Evolutionary conservation across 345 rosid genomes (phyloP), one percentile per base, ranked within the genome.

Genomic region (Rubroshorea leprosula): DNA sequence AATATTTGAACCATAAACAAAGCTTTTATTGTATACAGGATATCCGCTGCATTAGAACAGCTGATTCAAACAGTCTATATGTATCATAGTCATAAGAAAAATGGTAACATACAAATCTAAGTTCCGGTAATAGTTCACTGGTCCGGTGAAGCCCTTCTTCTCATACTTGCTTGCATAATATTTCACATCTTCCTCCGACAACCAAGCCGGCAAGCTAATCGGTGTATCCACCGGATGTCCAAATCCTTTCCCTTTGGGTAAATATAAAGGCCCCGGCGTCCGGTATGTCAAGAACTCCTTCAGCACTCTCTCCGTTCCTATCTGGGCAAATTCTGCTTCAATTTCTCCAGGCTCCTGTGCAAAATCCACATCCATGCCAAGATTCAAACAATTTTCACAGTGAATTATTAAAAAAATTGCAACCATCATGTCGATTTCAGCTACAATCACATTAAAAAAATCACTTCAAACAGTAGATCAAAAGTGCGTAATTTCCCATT

Each of bases 111-210:
- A 86, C 95, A 74, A 60, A 60, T 84, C 79, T 57, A 82, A 12
- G 53, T 74, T 77, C 61, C 95, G 74, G 69, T 90, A 90, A 74
- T 84, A 86, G 81, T 90, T 90, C 11, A 90, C 49, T 13, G 70
- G 74, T 58, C 90, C 83, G 7, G 95, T 86, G 74, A 90, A 86
- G 52, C 97, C 92, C 23, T 49, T 83, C 11, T 63, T 70, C 58
- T 72, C 65, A 47, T 60, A 84, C 65, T 84, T 82, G 55, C 44
- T 25, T 21, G 54, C 70, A 68, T 73, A 78, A 55, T 79, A 84
- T 24, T 65, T 55, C 14, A 90, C 23, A 56, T 80, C 86, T 61
- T 71, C 76, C 54, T 86, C 78, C 1, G 85, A 62, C 9, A 86
- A 54, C 97, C 95, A 90, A 35, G 83, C 21, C 16, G 97, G 95